Evolutionary conservation across 163 green algal species (phyloP), one percentile per base, ranked within the genome.

Genomic region (Trebouxiophyceae sp.): DNA sequence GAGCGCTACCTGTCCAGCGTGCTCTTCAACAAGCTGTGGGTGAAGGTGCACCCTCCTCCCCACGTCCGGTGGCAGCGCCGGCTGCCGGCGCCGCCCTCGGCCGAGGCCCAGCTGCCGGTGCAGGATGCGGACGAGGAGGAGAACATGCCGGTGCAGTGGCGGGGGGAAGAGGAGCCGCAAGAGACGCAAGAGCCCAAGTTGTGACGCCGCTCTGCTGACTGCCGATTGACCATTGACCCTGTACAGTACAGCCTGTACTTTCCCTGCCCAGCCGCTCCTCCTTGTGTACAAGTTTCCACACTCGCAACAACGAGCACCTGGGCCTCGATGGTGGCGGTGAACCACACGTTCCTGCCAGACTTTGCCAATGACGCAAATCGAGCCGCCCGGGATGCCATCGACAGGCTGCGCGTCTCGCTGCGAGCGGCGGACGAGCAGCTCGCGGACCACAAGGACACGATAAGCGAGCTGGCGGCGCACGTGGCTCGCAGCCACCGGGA

Each of bases 1-100:
- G 88, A 95, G 81, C 70, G 88, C 2, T 95, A 95, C 74, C 76
- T 95, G 12, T 90, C 82, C 26, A 93, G 86, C 1, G 86, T 91
- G 55, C 78, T 95, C 26, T 95, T 91, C 75, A 88, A 87, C 64
- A 79, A 81, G 60, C 72, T 90, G 28, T 94, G 84, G 84, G 71
- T 32, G 20, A 72, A 55, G 45, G 86, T 58, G 27, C 0, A 29
- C 6, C 5, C 22, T 50, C 39, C 39, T 50, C n/a, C n/a, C n/a
- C n/a, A n/a, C n/a, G n/a, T n/a, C n/a, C n/a, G n/a, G n/a, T n/a
- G n/a, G n/a, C n/a, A n/a, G n/a, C n/a, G n/a, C n/a, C n/a, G n/a
- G n/a, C n/a, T n/a, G n/a, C n/a, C n/a, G n/a, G n/a, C n/a, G n/a
- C n/a, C n/a, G n/a, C n/a, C n/a, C n/a, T n/a, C n/a, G n/a, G n/a